phyloP scores from a whole-genome alignment of 768 basidiomycete genomes.

The Termitomyces eurrhizus region DNA sequence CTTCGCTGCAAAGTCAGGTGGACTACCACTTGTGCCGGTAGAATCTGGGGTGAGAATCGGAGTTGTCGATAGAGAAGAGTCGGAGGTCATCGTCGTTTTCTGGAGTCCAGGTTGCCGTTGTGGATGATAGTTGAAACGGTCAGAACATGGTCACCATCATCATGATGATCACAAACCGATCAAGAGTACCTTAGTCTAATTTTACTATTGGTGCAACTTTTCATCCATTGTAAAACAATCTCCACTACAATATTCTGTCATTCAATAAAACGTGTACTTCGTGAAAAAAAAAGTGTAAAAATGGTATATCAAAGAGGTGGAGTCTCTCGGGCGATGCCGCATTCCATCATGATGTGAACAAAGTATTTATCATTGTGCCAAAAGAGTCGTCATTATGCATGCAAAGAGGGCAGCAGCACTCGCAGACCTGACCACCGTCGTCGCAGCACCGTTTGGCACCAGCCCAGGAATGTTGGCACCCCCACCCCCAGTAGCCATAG shows the following conservation, averaged over 20 bases:
- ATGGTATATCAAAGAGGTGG: neutral
- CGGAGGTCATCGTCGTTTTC: constrained; percentile 28
- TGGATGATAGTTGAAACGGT: constrained; percentile 10
- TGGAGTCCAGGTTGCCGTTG: constrained; percentile 3
- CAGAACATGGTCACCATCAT: constrained; percentile 1
- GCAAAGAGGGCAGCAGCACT: neutral
- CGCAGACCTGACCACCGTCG: neutral
- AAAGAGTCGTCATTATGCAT: neutral
- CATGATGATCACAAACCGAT: constrained; percentile 8
- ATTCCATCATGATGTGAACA: neutral
- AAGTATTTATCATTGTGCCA: neutral
- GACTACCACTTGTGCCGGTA: constrained; percentile 35
- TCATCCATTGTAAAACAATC: neutral
- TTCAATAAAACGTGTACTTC: neutral
- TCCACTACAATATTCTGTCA: neutral
- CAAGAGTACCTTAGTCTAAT: neutral
- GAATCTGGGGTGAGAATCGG: constrained; percentile 62
- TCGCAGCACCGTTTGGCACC: neutral
- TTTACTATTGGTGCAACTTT: neutral
- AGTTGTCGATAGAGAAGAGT: constrained; percentile 44
- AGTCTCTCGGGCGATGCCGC: no score
- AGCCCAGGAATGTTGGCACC: neutral
- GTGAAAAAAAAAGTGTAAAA: neutral
- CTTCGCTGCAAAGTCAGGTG: constrained; percentile 25
- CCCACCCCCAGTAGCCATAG: neutral